Percentiles rank a stretch among this genome's conserved stretches.
phyloP scores from a whole-genome alignment of 2,329 filamentous ascomycete species.

The Metarhizium guizhouense region DNA sequence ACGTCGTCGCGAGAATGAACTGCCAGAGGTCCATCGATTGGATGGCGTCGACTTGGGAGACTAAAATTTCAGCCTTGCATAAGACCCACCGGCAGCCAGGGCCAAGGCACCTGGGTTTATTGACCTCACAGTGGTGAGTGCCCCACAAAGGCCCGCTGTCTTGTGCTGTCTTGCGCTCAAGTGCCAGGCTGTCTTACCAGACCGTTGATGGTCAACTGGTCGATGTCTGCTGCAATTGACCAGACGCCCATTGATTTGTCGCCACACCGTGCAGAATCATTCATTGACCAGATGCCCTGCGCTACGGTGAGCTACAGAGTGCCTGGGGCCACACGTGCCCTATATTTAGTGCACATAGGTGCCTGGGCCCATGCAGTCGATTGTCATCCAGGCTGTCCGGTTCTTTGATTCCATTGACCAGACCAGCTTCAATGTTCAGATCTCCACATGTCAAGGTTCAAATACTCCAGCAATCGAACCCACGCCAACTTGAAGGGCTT shows the following conservation, averaged over 20 bases:
- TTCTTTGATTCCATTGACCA: too few relatives aligned
- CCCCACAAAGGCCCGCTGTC: neutral
- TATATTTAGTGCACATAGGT: too few relatives aligned
- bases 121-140: neutral
- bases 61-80: conserved; percentile 15
- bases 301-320: neutral
- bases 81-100: conserved; percentile 6
- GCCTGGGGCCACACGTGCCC: too few relatives aligned
- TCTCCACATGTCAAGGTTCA: too few relatives aligned
- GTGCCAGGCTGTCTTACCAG: too few relatives aligned
- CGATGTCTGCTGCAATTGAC: too few relatives aligned
- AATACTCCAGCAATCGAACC: neutral
- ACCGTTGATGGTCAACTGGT: too few relatives aligned
- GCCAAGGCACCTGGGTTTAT: neutral
- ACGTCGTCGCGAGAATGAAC: neutral
- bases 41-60: neutral
- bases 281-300: too few relatives aligned
- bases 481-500: neutral
- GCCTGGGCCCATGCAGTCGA: neutral
- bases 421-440: too few relatives aligned
- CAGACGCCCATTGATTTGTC: too few relatives aligned
- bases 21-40: neutral
- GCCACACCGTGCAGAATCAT: too few relatives aligned
- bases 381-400: too few relatives aligned
- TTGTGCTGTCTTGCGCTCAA: neutral